Conservation (phyloP, 2,329 filamentous ascomycete genomes). For the Sporothrix pallida region DNA sequence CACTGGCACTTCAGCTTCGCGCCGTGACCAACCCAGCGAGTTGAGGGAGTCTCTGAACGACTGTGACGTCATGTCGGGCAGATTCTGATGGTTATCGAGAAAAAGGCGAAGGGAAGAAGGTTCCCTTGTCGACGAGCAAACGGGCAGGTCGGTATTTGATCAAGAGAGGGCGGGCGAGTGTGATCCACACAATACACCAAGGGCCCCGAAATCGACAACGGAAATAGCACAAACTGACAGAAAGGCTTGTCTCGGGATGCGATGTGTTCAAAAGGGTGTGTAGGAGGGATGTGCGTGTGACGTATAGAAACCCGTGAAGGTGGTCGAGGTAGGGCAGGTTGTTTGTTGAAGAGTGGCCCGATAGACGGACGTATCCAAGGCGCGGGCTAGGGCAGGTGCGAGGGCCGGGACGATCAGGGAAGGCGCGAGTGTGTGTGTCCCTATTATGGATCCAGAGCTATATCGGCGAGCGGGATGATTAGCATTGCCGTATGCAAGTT, state of each 20-base stretch:
- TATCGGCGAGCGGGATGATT: not conserved
- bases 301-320: not conserved
- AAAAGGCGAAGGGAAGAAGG: not conserved
- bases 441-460: slow-evolving; percentile 5
- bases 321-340: not conserved
- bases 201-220: not conserved
- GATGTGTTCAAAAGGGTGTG: slow-evolving; percentile 5
- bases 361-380: slow-evolving; percentile 11
- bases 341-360: slow-evolving; percentile 15
- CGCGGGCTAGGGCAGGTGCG: slow-evolving; percentile 22
- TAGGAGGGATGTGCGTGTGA: slow-evolving; percentile 23
- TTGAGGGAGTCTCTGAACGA: slow-evolving; percentile 95
- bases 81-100: not conserved
- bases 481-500: not conserved
- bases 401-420: slow-evolving; percentile 18
- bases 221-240: not conserved
- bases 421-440: slow-evolving; percentile 14
- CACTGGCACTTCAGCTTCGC: slow-evolving; percentile 76
- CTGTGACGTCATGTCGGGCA: slow-evolving; percentile 73
- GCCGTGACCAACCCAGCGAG: slow-evolving; percentile 90
- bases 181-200: slow-evolving; percentile 3
- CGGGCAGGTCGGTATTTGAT: not conserved
- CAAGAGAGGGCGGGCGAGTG: not conserved
- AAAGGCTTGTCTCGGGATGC: slow-evolving; percentile 24
- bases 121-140: not conserved